Percentiles rank a stretch among this genome's conserved stretches.
These are phyloP conservation scores for Abrus precatorius DNA, from an alignment of 306 rosid genomes.

Conservation along the genomic window DNA sequence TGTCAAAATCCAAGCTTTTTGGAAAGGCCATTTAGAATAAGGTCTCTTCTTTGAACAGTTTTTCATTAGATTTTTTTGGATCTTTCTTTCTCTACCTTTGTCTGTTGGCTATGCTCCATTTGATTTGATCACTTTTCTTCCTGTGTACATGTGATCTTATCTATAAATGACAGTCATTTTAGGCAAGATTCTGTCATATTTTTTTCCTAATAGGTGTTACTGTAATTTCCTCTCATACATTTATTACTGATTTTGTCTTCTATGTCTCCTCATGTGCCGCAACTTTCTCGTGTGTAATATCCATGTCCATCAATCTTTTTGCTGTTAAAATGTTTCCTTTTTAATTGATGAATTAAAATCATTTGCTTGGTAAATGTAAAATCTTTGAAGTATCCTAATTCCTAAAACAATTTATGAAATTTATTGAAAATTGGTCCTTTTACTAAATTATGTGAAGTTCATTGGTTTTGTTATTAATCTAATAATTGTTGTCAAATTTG, in stretches of 20 bases:
- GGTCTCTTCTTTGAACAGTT: neutral
- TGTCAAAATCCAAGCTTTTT: neutral
- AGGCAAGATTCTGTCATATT: neutral
- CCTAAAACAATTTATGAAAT: too few relatives aligned
- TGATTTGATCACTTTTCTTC: neutral
- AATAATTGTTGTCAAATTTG: neutral
- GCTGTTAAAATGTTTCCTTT: neutral
- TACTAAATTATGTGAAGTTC: neutral
- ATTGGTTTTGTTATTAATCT: constrained; percentile 2
- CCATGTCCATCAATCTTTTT: neutral
- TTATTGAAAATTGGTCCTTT: neutral
- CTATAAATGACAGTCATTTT: neutral
- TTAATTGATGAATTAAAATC: neutral
- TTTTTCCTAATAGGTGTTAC: neutral
- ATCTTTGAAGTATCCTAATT: too few relatives aligned
- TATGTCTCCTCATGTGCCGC: neutral
- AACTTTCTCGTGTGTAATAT: neutral
- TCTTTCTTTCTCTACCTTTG: constrained; percentile 2
- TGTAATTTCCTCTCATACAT: neutral
- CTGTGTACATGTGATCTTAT: neutral
- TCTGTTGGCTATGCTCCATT: neutral
- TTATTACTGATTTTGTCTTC: neutral
- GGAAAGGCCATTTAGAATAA: neutral
- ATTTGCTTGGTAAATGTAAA: neutral
- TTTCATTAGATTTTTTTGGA: neutral